A percentile compares a stretch with the other conserved stretches of the same genome.
Evolutionary conservation across 1,284 basidiomycete genomes (phyloP).

Genomic region (Grifola frondosa): DNA sequence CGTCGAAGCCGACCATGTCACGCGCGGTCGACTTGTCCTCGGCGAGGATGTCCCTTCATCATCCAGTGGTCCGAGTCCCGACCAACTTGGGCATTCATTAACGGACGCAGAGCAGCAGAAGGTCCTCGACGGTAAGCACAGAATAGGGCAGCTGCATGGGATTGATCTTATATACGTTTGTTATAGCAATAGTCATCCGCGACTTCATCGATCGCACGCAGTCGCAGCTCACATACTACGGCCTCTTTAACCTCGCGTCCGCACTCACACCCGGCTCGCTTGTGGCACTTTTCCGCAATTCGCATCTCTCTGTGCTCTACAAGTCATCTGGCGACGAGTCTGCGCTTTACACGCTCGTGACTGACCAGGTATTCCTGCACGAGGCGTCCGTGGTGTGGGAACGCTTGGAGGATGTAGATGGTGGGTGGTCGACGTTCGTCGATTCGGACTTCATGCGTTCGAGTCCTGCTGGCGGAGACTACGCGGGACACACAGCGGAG

Average conservation of each 20-base stretch:
- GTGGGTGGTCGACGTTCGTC: conserved; percentile 71
- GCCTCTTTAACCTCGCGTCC: conserved; percentile 67
- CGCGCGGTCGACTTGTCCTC: conserved; percentile 57
- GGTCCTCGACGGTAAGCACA: conserved; percentile 65
- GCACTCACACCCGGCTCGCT: conserved; percentile 55
- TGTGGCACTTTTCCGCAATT: conserved; percentile 84
- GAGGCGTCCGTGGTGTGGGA: conserved; percentile 88
- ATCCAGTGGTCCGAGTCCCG: conserved; percentile 5
- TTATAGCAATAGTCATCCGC: conserved; percentile 62
- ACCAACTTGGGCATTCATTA: conserved; percentile 28
- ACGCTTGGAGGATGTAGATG: conserved; percentile 84
- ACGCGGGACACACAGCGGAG: conserved; percentile 72
- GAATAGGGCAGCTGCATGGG: not conserved
- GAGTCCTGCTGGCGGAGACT: conserved; percentile 75
- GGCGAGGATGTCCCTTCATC: conserved; percentile 30
- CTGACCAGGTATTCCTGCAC: conserved; percentile 76
- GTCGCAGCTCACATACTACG: conserved; percentile 87
- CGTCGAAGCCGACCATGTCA: conserved; percentile 73
- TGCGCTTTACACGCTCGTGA: conserved; percentile 76
- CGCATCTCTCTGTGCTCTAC: conserved; percentile 86
- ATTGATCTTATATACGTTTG: not conserved
- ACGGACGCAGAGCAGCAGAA: conserved; percentile 54
- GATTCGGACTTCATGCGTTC: conserved; percentile 66
- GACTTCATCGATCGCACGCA: conserved; percentile 71
- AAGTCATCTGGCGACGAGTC: conserved; percentile 47